Base-by-base conservation (phyloP, 176 grass and related monocot species). In the Bothriochloa decipiens region DNA sequence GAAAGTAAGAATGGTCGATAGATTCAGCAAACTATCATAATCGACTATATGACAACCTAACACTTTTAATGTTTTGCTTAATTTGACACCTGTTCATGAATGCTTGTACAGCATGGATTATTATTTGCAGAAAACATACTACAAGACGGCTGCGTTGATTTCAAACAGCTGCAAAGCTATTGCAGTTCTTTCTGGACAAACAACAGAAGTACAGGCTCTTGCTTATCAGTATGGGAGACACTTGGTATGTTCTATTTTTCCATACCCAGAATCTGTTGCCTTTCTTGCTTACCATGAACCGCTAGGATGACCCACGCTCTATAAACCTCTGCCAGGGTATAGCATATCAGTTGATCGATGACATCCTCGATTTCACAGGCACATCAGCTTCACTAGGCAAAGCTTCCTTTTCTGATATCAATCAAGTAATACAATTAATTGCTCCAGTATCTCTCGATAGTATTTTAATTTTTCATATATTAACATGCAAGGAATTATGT, bases 341-440 rank as follows among this genome's bases (percentile, higher is more conserved):
- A 82, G 92, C 94, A 53, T 97, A 90, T 77, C 94, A 97, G 82
- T 88, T 97, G 73, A 91, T 92, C 27, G 94, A 97, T 16, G 94
- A 97, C 61, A 80, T 97, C 62, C 94, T 97, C 4, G 94, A 97
- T 90, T 97, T 94, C 90, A 97, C 90, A 28, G 94, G 92, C n/a
- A 94, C 90, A 70, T 87, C 90, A 27, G 63, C 84, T 66, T 91
- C 92, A 67, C 88, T 97, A 73, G 90, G 94, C 68, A 97, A 97
- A 85, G 90, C 92, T 61, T 86, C 92, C 18, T 88, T 97, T 22
- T 92, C 94, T 60, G 94, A 97, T 58, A 91, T 94, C 65, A 89
- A 66, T 47, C 94, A 94, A 85, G 94, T 97, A 97, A 92, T 77
- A 70, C 70, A 28, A 26, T 73, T 78, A 40, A 18, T 18, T 47